Percentiles rank a stretch among this genome's conserved stretches.
These are phyloP conservation scores for Sistotremastrum niveocremeum DNA, from an alignment of 768 basidiomycete species.

Conservation along the genomic window DNA sequence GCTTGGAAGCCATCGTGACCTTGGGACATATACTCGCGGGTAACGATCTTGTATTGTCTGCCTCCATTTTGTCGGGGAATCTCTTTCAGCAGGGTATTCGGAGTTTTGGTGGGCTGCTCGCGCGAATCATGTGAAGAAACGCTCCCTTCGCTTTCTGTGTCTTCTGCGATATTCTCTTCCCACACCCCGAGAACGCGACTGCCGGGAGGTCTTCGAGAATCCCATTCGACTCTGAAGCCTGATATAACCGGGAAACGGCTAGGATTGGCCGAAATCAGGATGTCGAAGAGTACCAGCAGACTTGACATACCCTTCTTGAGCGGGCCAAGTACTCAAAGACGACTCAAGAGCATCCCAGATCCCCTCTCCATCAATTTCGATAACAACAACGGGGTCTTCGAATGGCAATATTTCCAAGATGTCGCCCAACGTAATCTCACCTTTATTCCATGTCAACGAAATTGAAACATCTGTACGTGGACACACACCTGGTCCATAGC, in stretches of 20 bases:
- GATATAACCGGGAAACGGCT: slow-evolving; percentile 86
- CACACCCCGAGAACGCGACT: slow-evolving; percentile 64
- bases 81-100: slow-evolving; percentile 30
- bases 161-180: slow-evolving; percentile 26
- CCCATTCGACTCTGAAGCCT: slow-evolving; percentile 77
- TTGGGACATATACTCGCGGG: slow-evolving; percentile 74
- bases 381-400: slow-evolving; percentile 69
- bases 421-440: slow-evolving; percentile 69
- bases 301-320: slow-evolving; percentile 67
- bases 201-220: slow-evolving; percentile 59
- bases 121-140: slow-evolving; percentile 11
- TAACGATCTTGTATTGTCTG: slow-evolving; percentile 64
- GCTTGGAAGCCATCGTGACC: slow-evolving; percentile 75
- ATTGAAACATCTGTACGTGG: background rate
- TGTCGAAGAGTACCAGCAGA: background rate
- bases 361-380: slow-evolving; percentile 65
- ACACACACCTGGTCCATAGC: slow-evolving; percentile 62
- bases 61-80: slow-evolving; percentile 39
- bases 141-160: slow-evolving; percentile 18
- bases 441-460: slow-evolving; percentile 19
- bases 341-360: slow-evolving; percentile 74
- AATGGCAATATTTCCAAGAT: slow-evolving; percentile 84
- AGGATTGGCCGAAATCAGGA: background rate
- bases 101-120: slow-evolving; percentile 17
- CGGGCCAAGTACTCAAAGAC: slow-evolving; percentile 65